phyloP scores from a whole-genome alignment of 164 flowering plant genomes.

The Vitis labrusca region DNA sequence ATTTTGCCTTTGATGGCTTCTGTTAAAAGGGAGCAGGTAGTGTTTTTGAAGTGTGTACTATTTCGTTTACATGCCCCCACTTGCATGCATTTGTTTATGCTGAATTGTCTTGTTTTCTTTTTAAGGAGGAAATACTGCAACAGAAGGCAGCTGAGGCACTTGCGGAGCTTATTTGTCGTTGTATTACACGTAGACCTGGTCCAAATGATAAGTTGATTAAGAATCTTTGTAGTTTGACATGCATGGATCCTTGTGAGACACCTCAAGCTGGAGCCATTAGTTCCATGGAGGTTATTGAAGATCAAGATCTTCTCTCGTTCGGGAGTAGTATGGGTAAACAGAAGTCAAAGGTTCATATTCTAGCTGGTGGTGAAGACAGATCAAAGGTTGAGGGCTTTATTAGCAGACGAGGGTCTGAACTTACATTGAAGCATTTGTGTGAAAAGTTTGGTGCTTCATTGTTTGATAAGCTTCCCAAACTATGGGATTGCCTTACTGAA shows the following conservation, averaged over 20 bases:
- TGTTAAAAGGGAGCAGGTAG: slow-evolving; percentile 90
- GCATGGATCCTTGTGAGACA: slow-evolving; percentile 92
- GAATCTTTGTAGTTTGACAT: slow-evolving; percentile 82
- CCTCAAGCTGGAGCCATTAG: slow-evolving; percentile 77
- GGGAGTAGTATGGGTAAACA: slow-evolving; percentile 49
- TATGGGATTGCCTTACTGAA: slow-evolving; percentile 96
- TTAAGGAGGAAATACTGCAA: slow-evolving; percentile 90
- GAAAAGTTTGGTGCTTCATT: slow-evolving; percentile 70
- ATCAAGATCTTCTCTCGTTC: slow-evolving; percentile 72
- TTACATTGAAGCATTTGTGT: slow-evolving; percentile 78
- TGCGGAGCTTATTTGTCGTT: slow-evolving; percentile 82
- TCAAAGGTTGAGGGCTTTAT: slow-evolving; percentile 84
- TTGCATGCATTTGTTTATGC: background rate
- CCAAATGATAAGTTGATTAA: slow-evolving; percentile 95
- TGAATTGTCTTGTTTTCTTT: slow-evolving; percentile 1
- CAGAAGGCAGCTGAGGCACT: slow-evolving; percentile 93
- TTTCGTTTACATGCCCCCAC: background rate
- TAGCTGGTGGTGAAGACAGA: slow-evolving; percentile 79
- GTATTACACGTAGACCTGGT: slow-evolving; percentile 75
- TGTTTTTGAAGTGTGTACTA: background rate
- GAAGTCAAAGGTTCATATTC: slow-evolving; percentile 55
- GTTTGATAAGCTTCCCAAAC: slow-evolving; percentile 85
- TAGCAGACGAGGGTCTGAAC: slow-evolving; percentile 91
- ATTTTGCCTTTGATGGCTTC: slow-evolving; percentile 98
- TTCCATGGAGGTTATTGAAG: slow-evolving; percentile 78